Percentiles rank a stretch among this genome's conserved stretches.
Conservation (phyloP, 495 filamentous ascomycete genomes). For the Podospora pseudopauciseta region DNA sequence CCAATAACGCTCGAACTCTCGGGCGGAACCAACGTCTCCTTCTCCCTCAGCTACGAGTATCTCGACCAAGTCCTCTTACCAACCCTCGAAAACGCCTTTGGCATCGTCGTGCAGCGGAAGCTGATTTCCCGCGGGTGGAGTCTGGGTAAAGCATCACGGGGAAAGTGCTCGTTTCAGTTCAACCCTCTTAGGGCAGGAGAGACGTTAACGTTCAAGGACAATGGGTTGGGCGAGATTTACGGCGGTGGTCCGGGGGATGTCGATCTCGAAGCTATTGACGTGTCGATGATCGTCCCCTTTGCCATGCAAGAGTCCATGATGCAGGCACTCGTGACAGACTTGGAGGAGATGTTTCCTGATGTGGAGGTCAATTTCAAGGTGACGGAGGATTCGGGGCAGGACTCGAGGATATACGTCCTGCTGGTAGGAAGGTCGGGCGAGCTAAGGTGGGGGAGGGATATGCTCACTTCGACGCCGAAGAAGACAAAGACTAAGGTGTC, state of each 20-base stretch:
- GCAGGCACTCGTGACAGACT: constrained; percentile 34
- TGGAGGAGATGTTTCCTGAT: constrained; percentile 40
- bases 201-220: constrained; percentile 46
- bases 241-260: constrained; percentile 4
- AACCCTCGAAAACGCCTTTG: constrained; percentile 59
- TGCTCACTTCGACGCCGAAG: constrained; percentile 53
- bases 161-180: constrained; percentile 57
- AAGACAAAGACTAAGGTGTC: constrained; percentile 35
- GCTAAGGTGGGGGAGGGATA: constrained; percentile 64
- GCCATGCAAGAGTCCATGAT: constrained; percentile 42
- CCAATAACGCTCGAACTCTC: constrained; percentile 58
- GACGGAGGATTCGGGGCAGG: constrained; percentile 57
- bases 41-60: constrained; percentile 74
- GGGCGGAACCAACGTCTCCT: constrained; percentile 75
- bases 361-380: constrained; percentile 48
- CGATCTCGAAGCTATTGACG: constrained; percentile 54
- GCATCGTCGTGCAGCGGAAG: constrained; percentile 52
- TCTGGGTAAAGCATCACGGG: constrained; percentile 52
- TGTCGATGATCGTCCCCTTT: constrained; percentile 54
- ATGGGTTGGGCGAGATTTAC: not conserved
- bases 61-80: constrained; percentile 71
- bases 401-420: constrained; percentile 64
- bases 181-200: constrained; percentile 46
- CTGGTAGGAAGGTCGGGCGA: constrained; percentile 64
- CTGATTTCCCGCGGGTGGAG: constrained; percentile 67